Conservation (phyloP, 176 grass and related monocot species). For the Coix lacrymajobi region DNA sequence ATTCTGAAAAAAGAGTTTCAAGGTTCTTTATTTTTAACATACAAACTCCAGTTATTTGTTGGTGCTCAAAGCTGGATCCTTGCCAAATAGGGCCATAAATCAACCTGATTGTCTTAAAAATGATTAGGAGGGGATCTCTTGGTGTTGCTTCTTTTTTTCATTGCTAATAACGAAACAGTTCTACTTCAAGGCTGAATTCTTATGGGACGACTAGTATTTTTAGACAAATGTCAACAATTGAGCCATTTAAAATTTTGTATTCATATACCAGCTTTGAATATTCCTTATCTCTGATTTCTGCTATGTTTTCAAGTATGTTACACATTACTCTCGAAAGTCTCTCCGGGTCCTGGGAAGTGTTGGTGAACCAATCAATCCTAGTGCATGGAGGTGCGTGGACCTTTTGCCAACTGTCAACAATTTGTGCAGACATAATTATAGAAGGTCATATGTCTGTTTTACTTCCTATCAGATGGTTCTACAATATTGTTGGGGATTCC, state of each 20-base stretch:
- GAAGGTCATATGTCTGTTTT: conserved; percentile 16
- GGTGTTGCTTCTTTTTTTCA: neutral
- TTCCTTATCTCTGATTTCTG: conserved; percentile 19
- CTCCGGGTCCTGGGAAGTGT: conserved; percentile 89
- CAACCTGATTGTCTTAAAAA: conserved; percentile 9
- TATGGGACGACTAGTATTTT: neutral
- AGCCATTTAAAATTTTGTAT: neutral
- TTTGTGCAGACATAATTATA: conserved; percentile 30
- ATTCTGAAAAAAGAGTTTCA: neutral
- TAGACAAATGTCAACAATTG: conserved; percentile 6
- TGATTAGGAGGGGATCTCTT: neutral
- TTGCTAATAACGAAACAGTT: neutral
- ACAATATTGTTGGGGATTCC: conserved; percentile 84
- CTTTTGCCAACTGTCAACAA: conserved; percentile 5
- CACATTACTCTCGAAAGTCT: conserved; percentile 73
- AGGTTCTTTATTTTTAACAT: neutral
- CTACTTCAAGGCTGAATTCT: neutral
- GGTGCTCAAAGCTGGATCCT: neutral
- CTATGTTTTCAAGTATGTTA: conserved; percentile 77
- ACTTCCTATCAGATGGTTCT: conserved; percentile 78
- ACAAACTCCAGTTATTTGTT: neutral
- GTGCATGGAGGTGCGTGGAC: conserved; percentile 79
- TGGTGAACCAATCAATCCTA: conserved; percentile 97
- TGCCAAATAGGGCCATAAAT: neutral
- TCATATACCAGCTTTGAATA: neutral